Evolutionary conservation across 768 basidiomycete species (phyloP).

Genomic region (Tylopilus balloui): DNA sequence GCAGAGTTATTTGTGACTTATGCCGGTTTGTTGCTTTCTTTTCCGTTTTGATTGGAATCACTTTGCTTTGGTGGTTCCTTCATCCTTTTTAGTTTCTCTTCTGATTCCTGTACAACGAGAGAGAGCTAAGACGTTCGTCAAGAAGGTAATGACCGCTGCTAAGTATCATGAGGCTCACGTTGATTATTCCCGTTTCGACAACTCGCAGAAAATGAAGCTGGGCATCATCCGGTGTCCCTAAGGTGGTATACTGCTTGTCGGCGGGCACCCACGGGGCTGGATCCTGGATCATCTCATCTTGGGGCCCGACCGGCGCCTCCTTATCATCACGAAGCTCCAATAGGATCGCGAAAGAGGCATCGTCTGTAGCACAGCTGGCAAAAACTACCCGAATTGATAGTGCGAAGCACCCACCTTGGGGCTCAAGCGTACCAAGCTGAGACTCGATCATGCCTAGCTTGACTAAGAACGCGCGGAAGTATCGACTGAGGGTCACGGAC

Average conservation of each 20-base stretch:
- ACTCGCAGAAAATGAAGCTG: conserved; percentile 74
- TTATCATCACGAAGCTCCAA: conserved; percentile 71
- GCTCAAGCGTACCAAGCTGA: conserved; percentile 55
- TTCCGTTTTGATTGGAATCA: conserved; percentile 6
- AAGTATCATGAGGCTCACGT: conserved; percentile 40
- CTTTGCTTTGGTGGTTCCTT: conserved; percentile 3
- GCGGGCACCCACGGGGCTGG: conserved; percentile 82
- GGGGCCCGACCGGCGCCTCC: conserved; percentile 45
- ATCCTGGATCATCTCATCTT: conserved; percentile 48
- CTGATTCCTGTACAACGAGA: conserved; percentile 76
- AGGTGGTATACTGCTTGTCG: conserved; percentile 61
- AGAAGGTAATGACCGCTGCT: background rate
- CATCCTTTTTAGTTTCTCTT: conserved; percentile 49
- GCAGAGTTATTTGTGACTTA: background rate
- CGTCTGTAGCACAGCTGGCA: conserved; percentile 39
- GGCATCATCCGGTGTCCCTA: conserved; percentile 57
- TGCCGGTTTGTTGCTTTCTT: conserved; percentile 8
- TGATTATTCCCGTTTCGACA: conserved; percentile 81
- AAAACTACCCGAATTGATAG: background rate
- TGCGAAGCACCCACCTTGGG: conserved; percentile 41
- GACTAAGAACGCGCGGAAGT: conserved; percentile 78
- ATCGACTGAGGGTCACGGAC: conserved; percentile 56
- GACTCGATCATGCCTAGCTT: conserved; percentile 77
- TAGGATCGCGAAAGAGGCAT: conserved; percentile 77
- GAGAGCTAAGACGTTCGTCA: conserved; percentile 48